phyloP scores from a whole-genome alignment of 2,329 filamentous ascomycete genomes.

The Bimuria novae-zelandiae region DNA sequence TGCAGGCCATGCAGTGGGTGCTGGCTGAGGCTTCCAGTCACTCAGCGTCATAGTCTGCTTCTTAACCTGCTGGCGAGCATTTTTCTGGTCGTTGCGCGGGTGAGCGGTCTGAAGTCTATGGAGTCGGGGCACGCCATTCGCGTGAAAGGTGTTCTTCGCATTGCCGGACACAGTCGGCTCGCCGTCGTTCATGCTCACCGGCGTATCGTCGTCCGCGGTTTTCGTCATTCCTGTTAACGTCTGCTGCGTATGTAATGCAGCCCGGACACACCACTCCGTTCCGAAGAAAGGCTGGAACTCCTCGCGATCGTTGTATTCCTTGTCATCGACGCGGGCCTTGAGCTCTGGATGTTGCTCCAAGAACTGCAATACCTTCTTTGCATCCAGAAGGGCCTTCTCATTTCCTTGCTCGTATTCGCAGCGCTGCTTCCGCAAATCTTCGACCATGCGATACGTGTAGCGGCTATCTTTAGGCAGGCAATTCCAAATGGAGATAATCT shows the following conservation, averaged over 20 bases:
- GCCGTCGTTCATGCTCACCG: too few species aligned
- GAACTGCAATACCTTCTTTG: constrained; percentile 11
- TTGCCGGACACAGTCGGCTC: too few species aligned
- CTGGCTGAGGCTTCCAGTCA: neutral
- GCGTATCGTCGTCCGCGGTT: neutral
- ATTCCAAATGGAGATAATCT: constrained; percentile 27
- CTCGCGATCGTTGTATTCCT: constrained; percentile 16
- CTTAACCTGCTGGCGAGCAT: neutral
- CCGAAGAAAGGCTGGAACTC: constrained; percentile 12
- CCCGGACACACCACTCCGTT: constrained; percentile 11
- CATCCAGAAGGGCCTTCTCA: neutral
- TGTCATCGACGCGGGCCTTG: constrained; percentile 14
- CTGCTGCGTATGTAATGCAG: neutral
- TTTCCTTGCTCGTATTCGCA: constrained; percentile 1
- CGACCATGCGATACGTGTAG: constrained; percentile 26
- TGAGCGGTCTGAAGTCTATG: too few species aligned
- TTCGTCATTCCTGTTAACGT: neutral
- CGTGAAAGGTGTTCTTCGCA: too few species aligned
- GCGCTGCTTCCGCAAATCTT: constrained; percentile 11
- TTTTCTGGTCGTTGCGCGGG: neutral
- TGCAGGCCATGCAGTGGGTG: neutral
- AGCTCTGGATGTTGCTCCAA: constrained; percentile 12
- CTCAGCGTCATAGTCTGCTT: neutral
- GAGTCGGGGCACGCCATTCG: too few species aligned
- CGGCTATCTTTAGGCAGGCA: constrained; percentile 21